Evolutionary conservation across 495 filamentous ascomycete species (phyloP).

Genomic region (Daldinia bambusicola): DNA sequence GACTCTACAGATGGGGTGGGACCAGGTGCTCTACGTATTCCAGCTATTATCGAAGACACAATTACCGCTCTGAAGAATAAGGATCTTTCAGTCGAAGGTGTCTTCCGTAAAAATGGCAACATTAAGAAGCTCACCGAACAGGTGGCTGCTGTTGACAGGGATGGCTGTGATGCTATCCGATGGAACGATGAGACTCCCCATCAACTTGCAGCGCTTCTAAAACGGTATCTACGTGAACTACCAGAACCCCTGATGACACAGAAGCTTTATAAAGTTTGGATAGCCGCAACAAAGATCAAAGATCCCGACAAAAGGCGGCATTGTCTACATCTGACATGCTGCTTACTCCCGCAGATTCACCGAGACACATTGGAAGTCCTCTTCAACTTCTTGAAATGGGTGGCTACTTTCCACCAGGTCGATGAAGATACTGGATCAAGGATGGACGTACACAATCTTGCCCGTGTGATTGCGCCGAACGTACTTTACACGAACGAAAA

Average conservation of each 20-base stretch:
- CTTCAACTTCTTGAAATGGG: conserved; percentile 97
- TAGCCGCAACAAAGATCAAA: conserved; percentile 87
- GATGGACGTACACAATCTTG: conserved; percentile 98
- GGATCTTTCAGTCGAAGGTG: conserved; percentile 98
- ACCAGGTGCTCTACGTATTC: conserved; percentile 86
- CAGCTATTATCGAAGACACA: conserved; percentile 88
- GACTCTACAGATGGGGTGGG: conserved; percentile 97
- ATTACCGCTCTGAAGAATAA: conserved; percentile 95
- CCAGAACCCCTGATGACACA: conserved; percentile 95
- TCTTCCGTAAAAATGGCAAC: conserved; percentile 99
- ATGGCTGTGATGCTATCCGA: conserved; percentile 82
- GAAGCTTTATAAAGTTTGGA: conserved; percentile 91
- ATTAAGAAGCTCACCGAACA: conserved; percentile 89
- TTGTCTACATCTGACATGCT: conserved; percentile 91
- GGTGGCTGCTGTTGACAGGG: conserved; percentile 81
- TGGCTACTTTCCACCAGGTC: conserved; percentile 93
- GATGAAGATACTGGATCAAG: conserved; percentile 93
- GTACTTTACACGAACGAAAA: conserved; percentile 81
- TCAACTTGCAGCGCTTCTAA: conserved; percentile 92
- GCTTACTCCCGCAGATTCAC: conserved; percentile 90
- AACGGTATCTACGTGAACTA: conserved; percentile 94
- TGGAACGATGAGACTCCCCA: conserved; percentile 86
- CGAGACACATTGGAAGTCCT: conserved; percentile 95
- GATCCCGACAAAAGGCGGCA: conserved; percentile 85
- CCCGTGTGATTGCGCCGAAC: conserved; percentile 98